These are phyloP conservation scores for Malus fusca DNA, from an alignment of 306 rosid genomes.

Conservation along the genomic window DNA sequence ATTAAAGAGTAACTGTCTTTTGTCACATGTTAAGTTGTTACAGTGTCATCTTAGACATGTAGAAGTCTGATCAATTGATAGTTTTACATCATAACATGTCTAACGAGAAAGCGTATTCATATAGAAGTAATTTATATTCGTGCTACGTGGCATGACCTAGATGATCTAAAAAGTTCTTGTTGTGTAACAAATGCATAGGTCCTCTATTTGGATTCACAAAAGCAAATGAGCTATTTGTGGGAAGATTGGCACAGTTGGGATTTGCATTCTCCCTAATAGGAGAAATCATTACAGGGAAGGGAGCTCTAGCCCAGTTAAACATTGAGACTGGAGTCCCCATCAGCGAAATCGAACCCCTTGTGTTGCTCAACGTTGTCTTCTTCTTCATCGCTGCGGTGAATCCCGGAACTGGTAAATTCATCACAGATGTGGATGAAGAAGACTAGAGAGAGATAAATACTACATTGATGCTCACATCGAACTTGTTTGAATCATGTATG, in stretches of 20 bases:
- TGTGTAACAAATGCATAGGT: slow-evolving; percentile 32
- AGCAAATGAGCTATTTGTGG: slow-evolving; percentile 86
- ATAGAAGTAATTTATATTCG: neutral
- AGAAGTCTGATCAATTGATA: neutral
- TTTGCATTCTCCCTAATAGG: slow-evolving; percentile 88
- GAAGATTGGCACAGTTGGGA: slow-evolving; percentile 97
- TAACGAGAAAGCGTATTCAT: neutral
- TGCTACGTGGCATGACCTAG: neutral
- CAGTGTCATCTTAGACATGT: neutral
- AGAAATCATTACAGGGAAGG: slow-evolving; percentile 89
- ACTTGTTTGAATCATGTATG: slow-evolving; percentile 4
- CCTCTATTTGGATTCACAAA: slow-evolving; percentile 94
- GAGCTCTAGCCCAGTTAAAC: slow-evolving; percentile 94
- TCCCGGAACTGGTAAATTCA: slow-evolving; percentile 88
- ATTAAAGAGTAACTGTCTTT: neutral
- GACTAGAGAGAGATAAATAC: slow-evolving; percentile 19
- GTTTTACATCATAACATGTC: neutral
- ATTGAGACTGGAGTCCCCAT: slow-evolving; percentile 93
- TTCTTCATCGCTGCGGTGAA: slow-evolving; percentile 94
- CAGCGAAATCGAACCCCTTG: slow-evolving; percentile 83
- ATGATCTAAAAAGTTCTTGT: neutral
- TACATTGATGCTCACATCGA: neutral
- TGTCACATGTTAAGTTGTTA: neutral
- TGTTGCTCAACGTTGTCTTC: slow-evolving; percentile 75
- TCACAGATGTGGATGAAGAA: slow-evolving; percentile 64